Base-by-base conservation (phyloP, 2,329 filamentous ascomycete species). In the Botrytis galanthina region DNA sequence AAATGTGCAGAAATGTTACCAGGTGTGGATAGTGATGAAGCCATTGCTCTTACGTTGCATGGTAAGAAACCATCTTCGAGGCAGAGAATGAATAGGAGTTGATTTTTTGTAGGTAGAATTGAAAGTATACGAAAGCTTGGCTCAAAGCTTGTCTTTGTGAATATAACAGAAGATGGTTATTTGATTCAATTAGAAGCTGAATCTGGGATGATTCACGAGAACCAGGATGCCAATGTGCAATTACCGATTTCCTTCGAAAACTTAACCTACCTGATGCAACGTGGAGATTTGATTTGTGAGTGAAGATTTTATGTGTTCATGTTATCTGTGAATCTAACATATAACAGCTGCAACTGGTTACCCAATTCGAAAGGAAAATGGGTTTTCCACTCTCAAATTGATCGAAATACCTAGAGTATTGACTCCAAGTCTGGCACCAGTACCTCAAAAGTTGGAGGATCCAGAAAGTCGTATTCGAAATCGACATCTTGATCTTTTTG, bases 211-310 rank as follows among this genome's bases (percentile, higher is more conserved):
- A 68, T 68, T 16, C 86, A 91, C 78, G 85, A 86, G 74, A 87
- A 86, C 75, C 66, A 68, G 54, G 46, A 68, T 54, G 32, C 54
- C 51, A 54, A 42, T 42, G 66, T 68, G 48, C 66, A 68, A 22
- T 42, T n/a, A 22, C 48, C 48, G 18, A 76, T 86, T 79, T 70
- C 75, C 57, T 90, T 91, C 78, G 91, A 88, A 78, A 82, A 87
- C 57, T 88, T 92, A 75, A 87, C 88, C 75, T 89, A 89, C 75
- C 82, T 93, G 72, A 86, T 95, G 66, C 89, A 92, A 77, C 89
- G 92, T 78, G 96, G 96, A 75, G 96, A 98, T 84, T 91, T 93
- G 81, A 90, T 95, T 80, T 91, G 92, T 94, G 87, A 84, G 92
- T 86, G 46, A 66, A 70, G 35, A 54, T 42, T 70, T 54, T 37